A percentile compares a stretch with the other conserved stretches of the same genome.
Evolutionary conservation across 1,284 basidiomycete genomes (phyloP).

Genomic region (Ceratobasidium papillatum): DNA sequence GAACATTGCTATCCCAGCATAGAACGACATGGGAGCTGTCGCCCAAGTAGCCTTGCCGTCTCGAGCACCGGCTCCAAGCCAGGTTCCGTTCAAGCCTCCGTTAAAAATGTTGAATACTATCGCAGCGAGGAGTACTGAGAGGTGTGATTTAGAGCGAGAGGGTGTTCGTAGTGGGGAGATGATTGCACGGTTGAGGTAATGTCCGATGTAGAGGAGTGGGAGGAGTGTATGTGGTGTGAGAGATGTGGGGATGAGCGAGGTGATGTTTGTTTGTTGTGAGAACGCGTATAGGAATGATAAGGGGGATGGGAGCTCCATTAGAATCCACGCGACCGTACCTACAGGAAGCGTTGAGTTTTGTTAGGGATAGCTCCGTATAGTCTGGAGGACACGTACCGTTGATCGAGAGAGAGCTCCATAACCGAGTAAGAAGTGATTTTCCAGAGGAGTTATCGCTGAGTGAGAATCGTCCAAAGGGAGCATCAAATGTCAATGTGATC

Average conservation of each 20-base stretch:
- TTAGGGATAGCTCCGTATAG: slow-evolving; percentile 47
- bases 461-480: slow-evolving; percentile 80
- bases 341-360: no score
- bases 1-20: slow-evolving; percentile 72
- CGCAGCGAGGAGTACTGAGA: slow-evolving; percentile 68
- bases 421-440: not conserved
- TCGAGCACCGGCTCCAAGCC: slow-evolving; percentile 58
- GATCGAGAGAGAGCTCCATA: slow-evolving; percentile 52
- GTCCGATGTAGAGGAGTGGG: slow-evolving; percentile 68
- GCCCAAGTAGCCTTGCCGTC: slow-evolving; percentile 42
- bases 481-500: slow-evolving; percentile 60
- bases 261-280: slow-evolving; percentile 50
- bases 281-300: slow-evolving; percentile 63
- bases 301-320: slow-evolving; percentile 87
- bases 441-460: not conserved
- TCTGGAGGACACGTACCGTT: slow-evolving; percentile 56
- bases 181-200: slow-evolving; percentile 87
- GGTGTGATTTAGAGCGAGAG: slow-evolving; percentile 78
- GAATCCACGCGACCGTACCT: slow-evolving; percentile 72
- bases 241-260: slow-evolving; percentile 47
- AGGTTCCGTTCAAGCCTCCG: slow-evolving; percentile 74
- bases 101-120: slow-evolving; percentile 77
- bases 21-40: slow-evolving; percentile 58
- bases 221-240: slow-evolving; percentile 63
- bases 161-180: slow-evolving; percentile 85